Evolutionary conservation across 2,329 filamentous ascomycete genomes (phyloP).

Genomic region (Corniculantispora saksenae): DNA sequence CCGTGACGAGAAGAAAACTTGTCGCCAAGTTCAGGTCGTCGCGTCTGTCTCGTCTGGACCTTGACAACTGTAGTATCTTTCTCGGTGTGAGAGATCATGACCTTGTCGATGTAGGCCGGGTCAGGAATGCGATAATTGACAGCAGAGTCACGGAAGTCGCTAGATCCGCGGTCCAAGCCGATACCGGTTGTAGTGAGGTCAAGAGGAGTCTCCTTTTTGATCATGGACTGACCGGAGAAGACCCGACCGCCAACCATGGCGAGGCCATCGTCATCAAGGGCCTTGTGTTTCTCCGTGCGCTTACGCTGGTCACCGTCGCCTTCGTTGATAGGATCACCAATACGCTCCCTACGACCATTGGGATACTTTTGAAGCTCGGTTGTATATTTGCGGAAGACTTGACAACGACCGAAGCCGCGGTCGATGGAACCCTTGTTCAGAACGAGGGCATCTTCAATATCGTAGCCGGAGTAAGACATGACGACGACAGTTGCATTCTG

Average conservation of each 20-base stretch:
- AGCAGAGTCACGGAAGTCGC: constrained; percentile 66
- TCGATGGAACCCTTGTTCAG: constrained; percentile 96
- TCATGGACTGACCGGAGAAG: constrained; percentile 77
- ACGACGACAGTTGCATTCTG: constrained; percentile 97
- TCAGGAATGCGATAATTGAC: constrained; percentile 83
- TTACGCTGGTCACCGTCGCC: constrained; percentile 62
- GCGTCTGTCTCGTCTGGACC: constrained; percentile 92
- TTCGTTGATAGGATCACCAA: constrained; percentile 57
- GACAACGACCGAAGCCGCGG: constrained; percentile 91
- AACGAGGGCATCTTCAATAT: constrained; percentile 97
- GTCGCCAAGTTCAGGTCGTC: constrained; percentile 91
- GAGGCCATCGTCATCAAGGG: constrained; percentile 82
- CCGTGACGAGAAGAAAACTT: constrained; percentile 99
- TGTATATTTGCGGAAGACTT: constrained; percentile 95
- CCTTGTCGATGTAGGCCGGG: constrained; percentile 90
- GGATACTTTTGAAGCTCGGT: constrained; percentile 86
- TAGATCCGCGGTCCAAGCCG: constrained; percentile 63
- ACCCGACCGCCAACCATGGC: constrained; percentile 83
- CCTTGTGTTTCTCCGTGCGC: constrained; percentile 66
- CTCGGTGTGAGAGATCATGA: constrained; percentile 89
- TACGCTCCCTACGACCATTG: constrained; percentile 71
- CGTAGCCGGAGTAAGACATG: constrained; percentile 99
- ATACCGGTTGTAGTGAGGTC: constrained; percentile 75
- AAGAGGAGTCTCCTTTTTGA: constrained; percentile 84
- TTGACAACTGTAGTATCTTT: constrained; percentile 86